These are phyloP conservation scores for Fraxinus excelsior DNA, from an alignment of 257 asterid genomes.

Conservation along the genomic window DNA sequence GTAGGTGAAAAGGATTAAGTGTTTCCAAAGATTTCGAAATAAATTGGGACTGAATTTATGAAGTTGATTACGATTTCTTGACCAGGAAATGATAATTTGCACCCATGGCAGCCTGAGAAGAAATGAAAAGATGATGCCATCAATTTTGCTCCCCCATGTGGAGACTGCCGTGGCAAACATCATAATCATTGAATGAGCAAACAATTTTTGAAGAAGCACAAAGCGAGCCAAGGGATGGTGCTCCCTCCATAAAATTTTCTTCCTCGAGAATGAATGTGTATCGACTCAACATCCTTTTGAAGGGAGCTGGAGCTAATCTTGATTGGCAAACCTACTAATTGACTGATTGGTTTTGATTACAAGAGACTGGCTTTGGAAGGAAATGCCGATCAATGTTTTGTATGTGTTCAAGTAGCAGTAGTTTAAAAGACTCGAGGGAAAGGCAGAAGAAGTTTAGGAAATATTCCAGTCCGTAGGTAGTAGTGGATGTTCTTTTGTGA, in stretches of 20 bases:
- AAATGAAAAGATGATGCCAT: slow-evolving; percentile 49
- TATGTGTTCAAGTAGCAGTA: slow-evolving; percentile 26
- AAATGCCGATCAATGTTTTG: slow-evolving; percentile 29
- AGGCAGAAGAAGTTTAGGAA: slow-evolving; percentile 24
- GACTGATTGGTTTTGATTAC: slow-evolving; percentile 15
- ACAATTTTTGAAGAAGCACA: slow-evolving; percentile 24
- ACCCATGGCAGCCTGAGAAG: slow-evolving; percentile 96
- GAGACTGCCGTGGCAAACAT: slow-evolving; percentile 11
- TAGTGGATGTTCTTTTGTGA: slow-evolving; percentile 42
- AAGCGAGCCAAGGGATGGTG: slow-evolving; percentile 19
- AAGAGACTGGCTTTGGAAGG: slow-evolving; percentile 9
- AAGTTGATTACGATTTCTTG: slow-evolving; percentile 39
- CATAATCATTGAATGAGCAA: slow-evolving; percentile 21
- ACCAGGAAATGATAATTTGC: slow-evolving; percentile 82
- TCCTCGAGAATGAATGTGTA: slow-evolving; percentile 21
- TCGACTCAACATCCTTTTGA: slow-evolving; percentile 18
- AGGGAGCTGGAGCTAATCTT: slow-evolving; percentile 12
- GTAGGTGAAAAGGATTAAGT: not conserved
- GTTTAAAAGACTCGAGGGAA: slow-evolving; percentile 30
- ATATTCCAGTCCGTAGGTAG: slow-evolving; percentile 40
- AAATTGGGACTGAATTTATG: slow-evolving; percentile 33
- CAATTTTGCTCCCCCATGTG: not conserved
- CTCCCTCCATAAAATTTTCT: slow-evolving; percentile 20
- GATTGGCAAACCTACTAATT: slow-evolving; percentile 23
- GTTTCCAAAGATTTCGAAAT: slow-evolving; percentile 8